These are phyloP conservation scores for Centaurea solstitialis DNA, from an alignment of 129 eudicot genomes.

Conservation along the genomic window DNA sequence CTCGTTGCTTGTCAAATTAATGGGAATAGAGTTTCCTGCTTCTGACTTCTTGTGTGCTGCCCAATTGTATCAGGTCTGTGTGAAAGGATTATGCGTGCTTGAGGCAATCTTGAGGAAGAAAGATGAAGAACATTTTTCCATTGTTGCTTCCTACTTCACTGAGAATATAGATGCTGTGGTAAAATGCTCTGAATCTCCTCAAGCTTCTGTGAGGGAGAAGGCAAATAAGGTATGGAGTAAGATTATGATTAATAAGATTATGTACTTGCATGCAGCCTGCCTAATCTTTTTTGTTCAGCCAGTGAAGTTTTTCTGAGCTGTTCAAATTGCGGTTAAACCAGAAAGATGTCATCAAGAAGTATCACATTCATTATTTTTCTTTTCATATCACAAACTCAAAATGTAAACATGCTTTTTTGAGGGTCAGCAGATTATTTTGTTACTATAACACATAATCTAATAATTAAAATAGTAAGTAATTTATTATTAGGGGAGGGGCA, in stretches of 20 bases:
- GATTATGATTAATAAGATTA: not conserved
- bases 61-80: constrained; percentile 54
- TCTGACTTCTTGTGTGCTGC: not conserved
- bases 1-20: not conserved
- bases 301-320: not conserved
- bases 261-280: not conserved
- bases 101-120: constrained; percentile 74
- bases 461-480: not conserved
- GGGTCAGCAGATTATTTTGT: not conserved
- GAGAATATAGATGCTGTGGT: constrained; percentile 60
- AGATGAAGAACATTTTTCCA: constrained; percentile 52
- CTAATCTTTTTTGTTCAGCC: not conserved
- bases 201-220: constrained; percentile 79
- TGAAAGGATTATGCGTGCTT: constrained; percentile 76
- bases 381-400: not conserved
- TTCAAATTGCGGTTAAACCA: not conserved
- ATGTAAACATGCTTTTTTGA: not conserved
- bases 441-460: not conserved
- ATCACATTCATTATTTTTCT: not conserved
- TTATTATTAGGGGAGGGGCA: not conserved
- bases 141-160: constrained; percentile 51
- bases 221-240: constrained; percentile 61
- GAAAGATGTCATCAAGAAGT: not conserved
- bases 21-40: not conserved
- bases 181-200: constrained; percentile 78